Percentiles rank a stretch among this genome's conserved stretches.
Evolutionary conservation across 306 rosid species (phyloP).

Genomic region (Carpinus fangiana): DNA sequence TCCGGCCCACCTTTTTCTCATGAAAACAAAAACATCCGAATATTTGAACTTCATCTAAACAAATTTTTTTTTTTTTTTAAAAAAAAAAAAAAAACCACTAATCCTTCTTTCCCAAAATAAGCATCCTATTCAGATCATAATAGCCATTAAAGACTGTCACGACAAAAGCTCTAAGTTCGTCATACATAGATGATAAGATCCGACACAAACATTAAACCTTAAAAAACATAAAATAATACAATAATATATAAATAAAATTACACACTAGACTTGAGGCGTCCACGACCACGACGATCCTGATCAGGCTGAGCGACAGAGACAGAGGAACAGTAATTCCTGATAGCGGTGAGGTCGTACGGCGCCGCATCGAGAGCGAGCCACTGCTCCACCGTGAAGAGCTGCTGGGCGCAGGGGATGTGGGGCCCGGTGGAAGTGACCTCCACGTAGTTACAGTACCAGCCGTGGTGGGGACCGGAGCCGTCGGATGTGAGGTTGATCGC

Average conservation of each 20-base stretch:
- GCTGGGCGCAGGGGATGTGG: slow-evolving; percentile 48
- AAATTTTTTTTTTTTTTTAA: no score
- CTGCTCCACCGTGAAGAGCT: slow-evolving; percentile 61
- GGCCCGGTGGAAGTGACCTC: slow-evolving; percentile 71
- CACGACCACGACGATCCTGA: slow-evolving; percentile 16
- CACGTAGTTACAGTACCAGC: slow-evolving; percentile 87
- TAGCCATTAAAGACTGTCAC: no score
- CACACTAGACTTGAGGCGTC: not conserved
- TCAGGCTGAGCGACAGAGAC: not conserved
- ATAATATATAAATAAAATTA: not conserved
- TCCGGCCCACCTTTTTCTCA: no score
- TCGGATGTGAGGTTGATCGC: slow-evolving; percentile 75
- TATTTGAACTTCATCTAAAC: no score
- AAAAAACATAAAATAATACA: no score
- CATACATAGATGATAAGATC: no score
- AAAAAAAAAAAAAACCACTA: no score
- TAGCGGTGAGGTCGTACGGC: slow-evolving; percentile 64
- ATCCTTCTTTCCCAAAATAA: no score
- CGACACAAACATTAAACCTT: no score
- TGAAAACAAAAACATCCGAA: no score
- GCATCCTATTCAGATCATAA: no score
- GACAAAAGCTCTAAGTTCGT: no score
- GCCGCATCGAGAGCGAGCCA: slow-evolving; percentile 76
- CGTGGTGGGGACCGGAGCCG: slow-evolving; percentile 73
- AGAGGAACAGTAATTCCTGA: slow-evolving; percentile 39